Conservation (phyloP, 192 early-diverging fungal genomes). For the Helicostylum pulchrum region DNA sequence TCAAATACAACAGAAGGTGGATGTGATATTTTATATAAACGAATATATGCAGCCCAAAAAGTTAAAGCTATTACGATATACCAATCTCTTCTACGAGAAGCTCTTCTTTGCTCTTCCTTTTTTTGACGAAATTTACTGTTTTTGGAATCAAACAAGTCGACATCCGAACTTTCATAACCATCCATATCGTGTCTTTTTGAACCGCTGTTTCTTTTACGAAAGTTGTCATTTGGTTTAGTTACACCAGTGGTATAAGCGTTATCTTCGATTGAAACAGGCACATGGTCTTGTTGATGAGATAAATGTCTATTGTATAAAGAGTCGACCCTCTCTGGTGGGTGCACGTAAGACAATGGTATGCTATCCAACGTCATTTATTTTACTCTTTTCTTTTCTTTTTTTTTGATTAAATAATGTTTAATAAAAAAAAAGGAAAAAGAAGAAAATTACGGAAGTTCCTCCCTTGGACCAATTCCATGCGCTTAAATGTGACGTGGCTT, state of each 20-base stretch:
- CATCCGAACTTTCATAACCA: constrained; percentile 3
- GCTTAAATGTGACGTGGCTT: too few relatives aligned
- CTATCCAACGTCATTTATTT: too few relatives aligned
- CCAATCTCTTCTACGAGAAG: constrained; percentile 16
- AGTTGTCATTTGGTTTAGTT: neutral
- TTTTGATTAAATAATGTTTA: too few relatives aligned
- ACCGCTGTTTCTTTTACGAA: neutral
- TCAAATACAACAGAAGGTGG: constrained; percentile 40
- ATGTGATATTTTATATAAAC: constrained; percentile 41
- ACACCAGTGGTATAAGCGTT: neutral
- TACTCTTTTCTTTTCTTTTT: too few relatives aligned
- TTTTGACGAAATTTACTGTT: neutral
- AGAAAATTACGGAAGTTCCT: too few relatives aligned
- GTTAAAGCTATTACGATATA: constrained; percentile 23
- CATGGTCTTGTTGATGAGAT: neutral
- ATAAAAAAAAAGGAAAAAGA: too few relatives aligned
- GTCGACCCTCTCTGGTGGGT: neutral
- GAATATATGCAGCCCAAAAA: constrained; percentile 29
- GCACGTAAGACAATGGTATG: too few relatives aligned
- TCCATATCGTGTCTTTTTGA: neutral
- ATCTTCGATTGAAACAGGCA: neutral
- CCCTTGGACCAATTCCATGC: too few relatives aligned
- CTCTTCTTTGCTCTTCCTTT: neutral
- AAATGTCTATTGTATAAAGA: neutral
- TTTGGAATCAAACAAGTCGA: constrained; percentile 9